Base-by-base conservation (phyloP, 225 moss, liverwort and hornwort species). In the Bryum argenteum region DNA sequence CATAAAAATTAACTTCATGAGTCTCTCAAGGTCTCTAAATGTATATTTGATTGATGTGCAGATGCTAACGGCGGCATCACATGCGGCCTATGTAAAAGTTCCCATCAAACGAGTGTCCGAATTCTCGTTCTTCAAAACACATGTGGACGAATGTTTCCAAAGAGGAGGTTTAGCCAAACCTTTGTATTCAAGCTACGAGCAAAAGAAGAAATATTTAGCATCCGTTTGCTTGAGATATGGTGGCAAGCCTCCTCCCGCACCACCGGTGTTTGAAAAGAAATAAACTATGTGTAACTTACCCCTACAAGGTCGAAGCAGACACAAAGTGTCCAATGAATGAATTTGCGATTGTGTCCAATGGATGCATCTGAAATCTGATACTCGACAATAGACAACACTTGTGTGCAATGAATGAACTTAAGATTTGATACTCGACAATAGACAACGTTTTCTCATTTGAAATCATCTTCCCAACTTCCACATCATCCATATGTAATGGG, bases 161-260 rank as follows among this genome's bases (percentile, higher is more conserved):
- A 63, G 78, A 55, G 95, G 90, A 9, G 87, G 89, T 9, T 82
- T 95, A 17, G 80, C 86, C 5, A 89, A 83, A 71, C 89, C 89
- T 26, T 63, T 88, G 0, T 93, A 91, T 71, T 81, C 70, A 11
- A 93, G 8, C 33, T 93, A 93, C 12, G 76, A 93, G 15, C 79
- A 91, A 20, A 95, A 95, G 63, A 76, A 90, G 17, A 79, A 60
- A 63, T 93, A 92, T 44, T 78, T 95, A 53, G 75, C 91, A 33
- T 79, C 83, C 8, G 71, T 88, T 15, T 95, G 95, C 66, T 80
- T 95, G 22, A 64, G 95, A 48, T 81, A 81, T 1, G 83, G 83
- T 16, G 78, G 87, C 61, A 85, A 88, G 6, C 69, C 82, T 48
- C 66, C 87, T 19, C 92, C 89, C 3, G 70, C 73, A 19, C 88